Percentiles rank a stretch among this genome's conserved stretches.
Evolutionary conservation across 1,284 basidiomycete species (phyloP).

Genomic region (Heterobasidion annosum): DNA sequence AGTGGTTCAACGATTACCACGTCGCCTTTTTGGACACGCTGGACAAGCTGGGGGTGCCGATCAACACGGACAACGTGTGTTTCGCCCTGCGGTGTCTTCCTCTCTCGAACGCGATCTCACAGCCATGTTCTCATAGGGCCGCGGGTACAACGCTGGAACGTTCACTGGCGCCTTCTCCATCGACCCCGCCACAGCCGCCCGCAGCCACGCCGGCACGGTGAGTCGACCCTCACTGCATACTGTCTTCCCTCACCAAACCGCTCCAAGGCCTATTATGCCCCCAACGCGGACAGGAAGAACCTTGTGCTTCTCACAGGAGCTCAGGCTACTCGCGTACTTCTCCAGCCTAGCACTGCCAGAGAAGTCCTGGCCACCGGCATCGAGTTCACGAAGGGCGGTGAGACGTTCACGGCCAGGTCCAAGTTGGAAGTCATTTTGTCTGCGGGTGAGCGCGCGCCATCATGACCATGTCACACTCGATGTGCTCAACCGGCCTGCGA

Average conservation of each 20-base stretch:
- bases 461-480: too few relatives aligned
- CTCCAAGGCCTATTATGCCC: constrained; percentile 5
- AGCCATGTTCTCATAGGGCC: neutral
- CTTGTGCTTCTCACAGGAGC: constrained; percentile 4
- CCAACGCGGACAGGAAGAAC: constrained; percentile 4
- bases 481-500: too few relatives aligned
- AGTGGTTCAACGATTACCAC: constrained; percentile 1
- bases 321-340: constrained; percentile 3
- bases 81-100: neutral
- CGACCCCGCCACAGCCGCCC: constrained; percentile 2
- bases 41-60: neutral
- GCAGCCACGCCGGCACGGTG: constrained; percentile 5
- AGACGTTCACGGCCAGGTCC: constrained; percentile 17
- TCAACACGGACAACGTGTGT: constrained; percentile 1
- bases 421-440: constrained; percentile 23
- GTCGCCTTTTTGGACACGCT: neutral
- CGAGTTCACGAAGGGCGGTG: constrained; percentile 13
- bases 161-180: neutral
- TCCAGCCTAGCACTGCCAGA: neutral
- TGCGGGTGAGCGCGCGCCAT: constrained; percentile 6
- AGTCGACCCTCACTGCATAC: neutral
- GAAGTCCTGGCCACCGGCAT: constrained; percentile 16
- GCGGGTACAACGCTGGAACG: neutral
- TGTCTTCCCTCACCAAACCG: too few relatives aligned
- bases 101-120: neutral